Percentiles rank a stretch among this genome's conserved stretches.
phyloP scores from a whole-genome alignment of 2,329 filamentous ascomycete genomes.

The Botrytis galanthina region DNA sequence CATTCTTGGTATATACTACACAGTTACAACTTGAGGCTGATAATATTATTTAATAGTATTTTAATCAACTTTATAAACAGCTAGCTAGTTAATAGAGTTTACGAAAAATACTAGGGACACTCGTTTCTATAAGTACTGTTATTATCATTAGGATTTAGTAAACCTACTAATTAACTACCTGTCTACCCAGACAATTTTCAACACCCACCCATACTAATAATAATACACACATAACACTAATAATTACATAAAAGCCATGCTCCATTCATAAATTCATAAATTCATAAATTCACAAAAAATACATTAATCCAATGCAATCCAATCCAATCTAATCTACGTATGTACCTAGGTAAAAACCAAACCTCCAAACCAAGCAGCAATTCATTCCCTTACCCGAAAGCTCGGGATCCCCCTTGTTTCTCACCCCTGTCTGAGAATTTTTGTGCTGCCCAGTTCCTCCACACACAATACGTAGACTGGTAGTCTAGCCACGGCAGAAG shows the following conservation, averaged over 20 bases:
- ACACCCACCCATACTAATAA: no score
- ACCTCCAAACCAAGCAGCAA: no score
- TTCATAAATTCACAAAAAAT: background rate
- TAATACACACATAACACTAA: no score
- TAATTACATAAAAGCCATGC: background rate
- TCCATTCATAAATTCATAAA: background rate
- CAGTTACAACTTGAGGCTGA: background rate
- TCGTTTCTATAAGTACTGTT: background rate
- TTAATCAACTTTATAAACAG: background rate
- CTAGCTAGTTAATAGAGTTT: background rate
- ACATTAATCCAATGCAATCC: no score
- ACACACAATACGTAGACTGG: no score
- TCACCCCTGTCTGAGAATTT: background rate
- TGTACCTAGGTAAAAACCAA: background rate
- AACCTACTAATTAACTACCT: background rate
- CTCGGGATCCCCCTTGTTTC: background rate
- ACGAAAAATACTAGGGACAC: background rate
- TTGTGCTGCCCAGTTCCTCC: background rate
- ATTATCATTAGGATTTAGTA: background rate
- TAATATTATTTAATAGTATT: background rate
- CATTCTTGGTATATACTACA: background rate
- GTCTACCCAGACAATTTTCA: no score
- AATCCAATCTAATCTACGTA: no score
- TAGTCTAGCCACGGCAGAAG: no score
- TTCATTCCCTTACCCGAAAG: background rate